Evolutionary conservation across 192 early-diverging fungal genomes (phyloP), one percentile per base, ranked within the genome.

Genomic region (Linnemannia schmuckeri): DNA sequence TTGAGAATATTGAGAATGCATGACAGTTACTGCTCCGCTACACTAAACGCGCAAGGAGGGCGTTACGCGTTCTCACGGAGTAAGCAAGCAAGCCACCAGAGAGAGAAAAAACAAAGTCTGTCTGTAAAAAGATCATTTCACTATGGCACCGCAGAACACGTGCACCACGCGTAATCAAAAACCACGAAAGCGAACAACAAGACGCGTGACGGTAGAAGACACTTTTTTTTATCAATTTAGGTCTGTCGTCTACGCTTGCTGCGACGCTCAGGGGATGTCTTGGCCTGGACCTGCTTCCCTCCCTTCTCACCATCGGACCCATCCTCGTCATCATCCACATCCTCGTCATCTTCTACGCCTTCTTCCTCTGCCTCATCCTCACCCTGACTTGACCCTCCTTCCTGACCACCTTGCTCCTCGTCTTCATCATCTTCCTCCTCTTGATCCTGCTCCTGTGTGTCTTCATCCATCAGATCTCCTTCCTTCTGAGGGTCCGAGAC

Each of bases 401-500:
- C 74, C 35, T 80, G 72, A 40, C 61, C 73, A 30, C 49, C 83
- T 37, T 49, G 24, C 20, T 52, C 85, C 13, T 30, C 72, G 38
- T 37, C 76, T 24, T 77, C 69, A n/a, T 82, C 81, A 33, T 61
- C 69, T 17, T 69, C 86, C 47, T 79, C 66, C 12, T 82, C 80
- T 22, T 47, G 33, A 10, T 70, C 77, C 17, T 78, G 46, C 17
- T 78, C 72, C n/a, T 76, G 70, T 42, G 73, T 47, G 30, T 80
- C 70, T 22, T 78, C 79, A 33, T 80, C 80, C 87, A 85, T 90
- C 30, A 90, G 42, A 69, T 89, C 88, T 15, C 87, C 82, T 72
- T 89, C 81, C 47, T 88, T 82, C 8, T 87, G 76, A 10, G 82
- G 73, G 71, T 90, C 89, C 5, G 89, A 82, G 0, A 90, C 88